These are phyloP conservation scores for Fusarium sp. DNA, from an alignment of 2,329 filamentous ascomycete species.

Conservation along the genomic window DNA sequence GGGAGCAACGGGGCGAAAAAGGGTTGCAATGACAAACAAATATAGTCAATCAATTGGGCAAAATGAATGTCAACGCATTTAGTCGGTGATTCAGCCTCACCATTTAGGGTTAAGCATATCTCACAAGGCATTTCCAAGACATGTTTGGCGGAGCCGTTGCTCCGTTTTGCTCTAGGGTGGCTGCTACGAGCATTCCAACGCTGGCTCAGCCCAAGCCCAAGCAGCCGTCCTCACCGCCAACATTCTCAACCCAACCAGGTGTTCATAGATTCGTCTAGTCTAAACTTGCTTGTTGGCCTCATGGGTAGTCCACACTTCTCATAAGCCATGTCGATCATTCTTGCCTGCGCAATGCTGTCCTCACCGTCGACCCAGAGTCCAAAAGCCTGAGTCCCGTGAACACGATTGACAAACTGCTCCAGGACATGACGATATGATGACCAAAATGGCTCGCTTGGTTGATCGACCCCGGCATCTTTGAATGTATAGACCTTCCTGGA, in stretches of 20 bases:
- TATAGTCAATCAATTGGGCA: fast-evolving
- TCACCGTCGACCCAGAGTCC: neutral
- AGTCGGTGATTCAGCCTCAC: neutral
- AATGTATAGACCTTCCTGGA: neutral
- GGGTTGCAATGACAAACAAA: too few relatives aligned
- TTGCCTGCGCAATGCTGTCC: neutral
- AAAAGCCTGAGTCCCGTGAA: neutral
- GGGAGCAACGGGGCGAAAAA: fast-evolving
- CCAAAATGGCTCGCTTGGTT: neutral
- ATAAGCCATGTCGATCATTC: neutral
- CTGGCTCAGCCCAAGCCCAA: neutral
- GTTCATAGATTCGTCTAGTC: fast-evolving
- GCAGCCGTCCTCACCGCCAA: neutral
- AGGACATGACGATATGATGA: neutral
- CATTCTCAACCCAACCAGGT: neutral
- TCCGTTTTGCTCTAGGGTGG: neutral
- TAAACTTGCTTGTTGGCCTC: neutral
- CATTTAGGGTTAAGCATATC: neutral
- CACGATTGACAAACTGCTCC: neutral
- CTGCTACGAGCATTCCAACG: neutral
- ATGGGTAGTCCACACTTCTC: neutral
- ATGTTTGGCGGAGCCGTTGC: neutral
- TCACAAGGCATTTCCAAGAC: neutral
- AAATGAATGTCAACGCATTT: neutral
- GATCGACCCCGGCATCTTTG: neutral